phyloP scores from a whole-genome alignment of 1,139 yeast species.

The Diutina rugosa region DNA sequence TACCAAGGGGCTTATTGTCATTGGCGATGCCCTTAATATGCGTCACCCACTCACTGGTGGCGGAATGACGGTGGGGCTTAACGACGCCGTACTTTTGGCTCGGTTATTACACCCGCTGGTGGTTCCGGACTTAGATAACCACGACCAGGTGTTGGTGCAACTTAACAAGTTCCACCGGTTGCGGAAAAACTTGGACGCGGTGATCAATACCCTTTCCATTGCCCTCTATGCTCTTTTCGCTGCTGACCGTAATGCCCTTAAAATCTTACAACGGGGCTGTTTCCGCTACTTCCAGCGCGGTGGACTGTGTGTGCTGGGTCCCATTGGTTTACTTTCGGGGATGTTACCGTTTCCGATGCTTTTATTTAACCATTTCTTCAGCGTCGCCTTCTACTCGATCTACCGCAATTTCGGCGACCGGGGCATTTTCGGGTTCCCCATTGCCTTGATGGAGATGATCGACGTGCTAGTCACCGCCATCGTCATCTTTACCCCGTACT shows the following conservation, averaged over 20 bases:
- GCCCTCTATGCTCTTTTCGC: constrained; percentile 87
- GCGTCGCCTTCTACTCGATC: constrained; percentile 80
- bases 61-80: constrained; percentile 96
- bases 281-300: constrained; percentile 76
- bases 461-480: constrained; percentile 65
- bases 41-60: constrained; percentile 98
- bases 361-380: constrained; percentile 74
- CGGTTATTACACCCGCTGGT: constrained; percentile 42
- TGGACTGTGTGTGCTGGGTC: constrained; percentile 67
- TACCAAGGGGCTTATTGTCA: constrained; percentile 64
- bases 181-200: constrained; percentile 70
- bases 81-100: constrained; percentile 66
- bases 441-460: constrained; percentile 60
- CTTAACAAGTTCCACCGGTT: constrained; percentile 59
- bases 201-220: constrained; percentile 79
- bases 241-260: constrained; percentile 57
- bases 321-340: constrained; percentile 78
- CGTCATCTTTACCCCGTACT: constrained; percentile 65
- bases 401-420: constrained; percentile 52
- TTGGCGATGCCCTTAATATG: constrained; percentile 96
- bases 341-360: constrained; percentile 61
- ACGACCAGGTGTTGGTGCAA: constrained; percentile 38
- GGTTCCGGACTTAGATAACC: constrained; percentile 49
- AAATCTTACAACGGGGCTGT: constrained; percentile 76
- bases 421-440: constrained; percentile 58